These are phyloP conservation scores for Fraxinus ornus DNA, from an alignment of 305 asterid genomes.

Conservation along the genomic window DNA sequence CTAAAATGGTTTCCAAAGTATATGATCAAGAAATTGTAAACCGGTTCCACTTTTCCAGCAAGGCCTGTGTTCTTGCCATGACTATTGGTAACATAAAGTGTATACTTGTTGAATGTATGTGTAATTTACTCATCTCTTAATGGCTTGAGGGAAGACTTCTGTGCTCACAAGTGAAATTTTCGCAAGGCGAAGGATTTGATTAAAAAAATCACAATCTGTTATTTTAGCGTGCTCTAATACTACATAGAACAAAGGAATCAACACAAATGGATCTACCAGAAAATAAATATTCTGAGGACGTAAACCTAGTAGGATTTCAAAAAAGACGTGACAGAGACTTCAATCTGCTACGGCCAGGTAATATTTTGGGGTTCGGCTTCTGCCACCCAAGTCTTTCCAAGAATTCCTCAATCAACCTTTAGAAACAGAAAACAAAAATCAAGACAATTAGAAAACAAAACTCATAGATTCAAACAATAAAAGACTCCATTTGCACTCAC, in stretches of 20 bases:
- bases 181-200: background rate
- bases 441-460: background rate
- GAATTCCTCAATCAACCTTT: slow-evolving; percentile 85
- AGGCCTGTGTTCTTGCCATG: slow-evolving; percentile 53
- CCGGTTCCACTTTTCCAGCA: slow-evolving; percentile 45
- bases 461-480: background rate
- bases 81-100: slow-evolving; percentile 37
- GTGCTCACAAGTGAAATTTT: background rate
- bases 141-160: background rate
- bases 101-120: background rate
- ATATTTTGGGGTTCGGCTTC: slow-evolving; percentile 39
- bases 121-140: background rate
- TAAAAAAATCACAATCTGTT: background rate
- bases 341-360: slow-evolving; percentile 22
- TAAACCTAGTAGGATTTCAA: background rate
- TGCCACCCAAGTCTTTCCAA: slow-evolving; percentile 54
- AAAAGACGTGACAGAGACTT: slow-evolving; percentile 25
- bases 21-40: slow-evolving; percentile 40
- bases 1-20: slow-evolving; percentile 42
- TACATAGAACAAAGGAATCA: background rate
- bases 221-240: background rate
- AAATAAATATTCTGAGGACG: background rate
- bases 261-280: background rate
- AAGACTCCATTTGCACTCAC: slow-evolving; percentile 42
- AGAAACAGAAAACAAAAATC: slow-evolving; percentile 5